phyloP scores from a whole-genome alignment of 1,284 basidiomycete genomes.

The Cryptococcus sp. region DNA sequence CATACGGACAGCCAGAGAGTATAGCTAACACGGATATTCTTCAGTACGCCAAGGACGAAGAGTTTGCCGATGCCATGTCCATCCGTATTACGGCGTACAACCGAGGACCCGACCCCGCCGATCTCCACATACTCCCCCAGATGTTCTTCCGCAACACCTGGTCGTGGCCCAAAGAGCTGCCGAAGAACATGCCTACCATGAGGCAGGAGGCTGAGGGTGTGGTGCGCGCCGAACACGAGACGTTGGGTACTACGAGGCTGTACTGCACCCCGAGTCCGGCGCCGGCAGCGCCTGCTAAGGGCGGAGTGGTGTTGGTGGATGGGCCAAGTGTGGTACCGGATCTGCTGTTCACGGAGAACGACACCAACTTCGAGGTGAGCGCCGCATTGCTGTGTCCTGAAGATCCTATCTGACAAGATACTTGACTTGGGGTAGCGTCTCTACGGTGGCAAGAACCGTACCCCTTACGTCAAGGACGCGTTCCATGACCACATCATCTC shows the following conservation, averaged over 20 bases:
- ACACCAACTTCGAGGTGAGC: conserved; percentile 79
- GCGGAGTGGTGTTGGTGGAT: conserved; percentile 60
- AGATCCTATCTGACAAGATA: conserved; percentile 8
- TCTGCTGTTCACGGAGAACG: conserved; percentile 90
- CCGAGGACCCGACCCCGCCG: conserved; percentile 92
- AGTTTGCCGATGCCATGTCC: conserved; percentile 81
- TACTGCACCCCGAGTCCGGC: conserved; percentile 91
- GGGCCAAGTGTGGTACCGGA: conserved; percentile 69
- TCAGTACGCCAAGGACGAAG: conserved; percentile 95
- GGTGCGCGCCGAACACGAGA: conserved; percentile 70
- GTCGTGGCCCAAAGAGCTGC: conserved; percentile 86
- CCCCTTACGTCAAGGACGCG: conserved; percentile 89
- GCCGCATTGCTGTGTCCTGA: not conserved
- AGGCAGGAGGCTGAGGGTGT: conserved; percentile 56
- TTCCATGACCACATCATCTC: conserved; percentile 96
- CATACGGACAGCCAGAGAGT: no score
- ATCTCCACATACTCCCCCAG: conserved; percentile 90
- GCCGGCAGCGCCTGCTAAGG: conserved; percentile 68
- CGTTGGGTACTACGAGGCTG: conserved; percentile 70
- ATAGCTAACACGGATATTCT: conserved; percentile 5
- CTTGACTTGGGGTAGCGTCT: conserved; percentile 55
- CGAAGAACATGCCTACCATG: conserved; percentile 67
- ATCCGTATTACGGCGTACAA: conserved; percentile 96
- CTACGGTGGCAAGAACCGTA: conserved; percentile 80
- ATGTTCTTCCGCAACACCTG: conserved; percentile 97